Evolutionary conservation across 352 stramenopile genomes (phyloP).

Genomic region (Pelagophyceae sp.): DNA sequence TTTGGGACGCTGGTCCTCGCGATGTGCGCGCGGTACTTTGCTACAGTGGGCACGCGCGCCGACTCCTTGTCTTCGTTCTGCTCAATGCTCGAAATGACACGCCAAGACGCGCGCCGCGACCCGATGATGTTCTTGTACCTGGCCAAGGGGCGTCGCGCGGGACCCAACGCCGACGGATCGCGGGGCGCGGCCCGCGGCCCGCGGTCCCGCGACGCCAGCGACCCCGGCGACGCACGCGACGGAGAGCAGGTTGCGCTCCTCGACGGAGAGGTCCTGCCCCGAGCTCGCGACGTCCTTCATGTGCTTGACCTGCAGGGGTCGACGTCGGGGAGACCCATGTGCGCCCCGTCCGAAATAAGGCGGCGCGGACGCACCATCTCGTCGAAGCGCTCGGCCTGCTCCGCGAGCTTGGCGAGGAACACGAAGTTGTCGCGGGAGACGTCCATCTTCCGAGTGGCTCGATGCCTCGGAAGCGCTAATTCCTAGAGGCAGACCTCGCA

Average conservation of each 20-base stretch:
- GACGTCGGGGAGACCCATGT: too few relatives aligned
- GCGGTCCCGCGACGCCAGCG: too few relatives aligned
- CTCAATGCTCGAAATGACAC: constrained; percentile 96
- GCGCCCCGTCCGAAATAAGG: neutral
- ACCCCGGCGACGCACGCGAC: too few relatives aligned
- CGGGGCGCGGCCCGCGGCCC: too few relatives aligned
- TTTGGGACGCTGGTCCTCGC: too few relatives aligned
- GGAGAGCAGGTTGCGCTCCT: constrained; percentile 94
- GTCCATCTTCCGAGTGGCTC: neutral
- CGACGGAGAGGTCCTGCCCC: constrained; percentile 90
- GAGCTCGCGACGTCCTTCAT: constrained; percentile 96
- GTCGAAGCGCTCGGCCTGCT: constrained; percentile 80
- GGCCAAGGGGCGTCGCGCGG: too few relatives aligned
- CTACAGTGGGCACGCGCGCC: too few relatives aligned
- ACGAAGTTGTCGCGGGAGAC: constrained; percentile 51
- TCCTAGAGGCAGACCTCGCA: too few relatives aligned
- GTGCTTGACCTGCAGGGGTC: constrained; percentile 39
- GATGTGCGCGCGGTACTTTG: too few relatives aligned
- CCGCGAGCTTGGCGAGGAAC: constrained; percentile 76
- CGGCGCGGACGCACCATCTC: constrained; percentile 48
- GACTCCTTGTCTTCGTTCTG: constrained; percentile 91
- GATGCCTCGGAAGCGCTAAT: too few relatives aligned
- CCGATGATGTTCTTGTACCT: constrained; percentile 99
- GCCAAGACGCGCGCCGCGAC: constrained; percentile 91
- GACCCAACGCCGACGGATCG: too few relatives aligned